Conservation (phyloP, 2,329 filamentous ascomycete species). For the Ploettnerulaceae sp. region DNA sequence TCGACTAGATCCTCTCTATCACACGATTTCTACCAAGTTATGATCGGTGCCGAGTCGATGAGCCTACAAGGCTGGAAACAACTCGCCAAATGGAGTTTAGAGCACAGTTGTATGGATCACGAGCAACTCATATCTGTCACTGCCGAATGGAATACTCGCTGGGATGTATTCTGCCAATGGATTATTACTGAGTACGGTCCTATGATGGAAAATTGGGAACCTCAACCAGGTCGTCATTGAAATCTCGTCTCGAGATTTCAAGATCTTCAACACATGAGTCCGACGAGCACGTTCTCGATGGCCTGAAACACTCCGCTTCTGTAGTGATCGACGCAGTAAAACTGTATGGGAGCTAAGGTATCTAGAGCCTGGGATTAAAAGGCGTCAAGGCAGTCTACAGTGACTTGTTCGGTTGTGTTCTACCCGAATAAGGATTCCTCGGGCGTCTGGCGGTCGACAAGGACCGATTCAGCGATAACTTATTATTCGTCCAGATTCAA, state of each 20-base stretch:
- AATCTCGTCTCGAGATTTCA: background rate
- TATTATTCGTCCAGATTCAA: no score
- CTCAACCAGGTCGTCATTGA: slow-evolving; percentile 20
- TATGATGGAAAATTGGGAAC: slow-evolving; percentile 18
- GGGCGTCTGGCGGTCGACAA: no score
- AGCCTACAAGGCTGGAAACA: slow-evolving; percentile 68
- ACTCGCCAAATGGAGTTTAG: slow-evolving; percentile 56
- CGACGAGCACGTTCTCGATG: no score
- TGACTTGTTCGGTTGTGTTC: no score
- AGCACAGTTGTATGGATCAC: slow-evolving; percentile 51
- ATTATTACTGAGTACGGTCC: slow-evolving; percentile 42
- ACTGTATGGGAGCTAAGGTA: no score
- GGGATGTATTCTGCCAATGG: slow-evolving; percentile 53
- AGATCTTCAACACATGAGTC: background rate
- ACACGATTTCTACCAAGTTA: slow-evolving; percentile 73
- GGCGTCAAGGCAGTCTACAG: no score
- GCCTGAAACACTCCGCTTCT: background rate
- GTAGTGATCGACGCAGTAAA: no score
- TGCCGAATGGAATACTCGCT: slow-evolving; percentile 48
- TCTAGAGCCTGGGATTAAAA: no score
- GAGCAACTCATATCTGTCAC: slow-evolving; percentile 39
- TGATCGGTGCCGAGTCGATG: slow-evolving; percentile 64
- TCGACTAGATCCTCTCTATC: slow-evolving; percentile 58
- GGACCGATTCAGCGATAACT: no score
- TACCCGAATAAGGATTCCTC: no score